Evolutionary conservation across 164 flowering plant genomes (phyloP).

Genomic region (Buxus sempervirens): DNA sequence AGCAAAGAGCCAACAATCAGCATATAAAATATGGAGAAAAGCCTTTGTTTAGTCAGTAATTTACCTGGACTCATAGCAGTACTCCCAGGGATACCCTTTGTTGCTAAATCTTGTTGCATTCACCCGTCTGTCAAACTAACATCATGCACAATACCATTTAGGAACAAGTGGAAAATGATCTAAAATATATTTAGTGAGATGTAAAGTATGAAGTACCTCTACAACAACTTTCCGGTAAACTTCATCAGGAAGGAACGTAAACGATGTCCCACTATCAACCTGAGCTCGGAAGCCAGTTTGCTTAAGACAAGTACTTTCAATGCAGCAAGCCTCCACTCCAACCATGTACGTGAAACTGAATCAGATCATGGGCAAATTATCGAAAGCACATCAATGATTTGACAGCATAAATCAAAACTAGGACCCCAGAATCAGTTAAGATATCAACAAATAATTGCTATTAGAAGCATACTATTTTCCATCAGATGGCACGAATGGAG

Average conservation of each 20-base stretch:
- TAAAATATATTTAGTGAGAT: neutral
- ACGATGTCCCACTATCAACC: constrained; percentile 88
- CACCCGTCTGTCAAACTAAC: constrained; percentile 72
- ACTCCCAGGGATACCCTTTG: constrained; percentile 72
- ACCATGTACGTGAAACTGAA: constrained; percentile 66
- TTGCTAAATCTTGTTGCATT: constrained; percentile 45
- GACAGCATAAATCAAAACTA: neutral
- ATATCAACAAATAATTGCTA: neutral
- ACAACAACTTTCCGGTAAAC: constrained; percentile 46
- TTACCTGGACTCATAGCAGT: constrained; percentile 82
- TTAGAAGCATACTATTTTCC: constrained; percentile 55
- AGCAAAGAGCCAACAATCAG: constrained; percentile 13
- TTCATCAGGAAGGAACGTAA: constrained; percentile 70
- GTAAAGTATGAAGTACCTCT: constrained; percentile 47
- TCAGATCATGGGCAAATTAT: constrained; percentile 10
- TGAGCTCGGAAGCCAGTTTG: constrained; percentile 54
- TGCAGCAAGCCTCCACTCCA: constrained; percentile 68
- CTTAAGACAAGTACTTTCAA: constrained; percentile 59
- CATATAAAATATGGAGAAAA: neutral
- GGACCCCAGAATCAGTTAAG: neutral
- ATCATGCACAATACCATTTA: constrained; percentile 3
- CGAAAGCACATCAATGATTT: neutral
- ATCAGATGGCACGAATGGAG: constrained; percentile 59
- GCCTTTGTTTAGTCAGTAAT: constrained; percentile 4
- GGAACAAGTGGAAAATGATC: neutral